Conservation (phyloP, 345 rosid species). For the Kandelia obovata region DNA sequence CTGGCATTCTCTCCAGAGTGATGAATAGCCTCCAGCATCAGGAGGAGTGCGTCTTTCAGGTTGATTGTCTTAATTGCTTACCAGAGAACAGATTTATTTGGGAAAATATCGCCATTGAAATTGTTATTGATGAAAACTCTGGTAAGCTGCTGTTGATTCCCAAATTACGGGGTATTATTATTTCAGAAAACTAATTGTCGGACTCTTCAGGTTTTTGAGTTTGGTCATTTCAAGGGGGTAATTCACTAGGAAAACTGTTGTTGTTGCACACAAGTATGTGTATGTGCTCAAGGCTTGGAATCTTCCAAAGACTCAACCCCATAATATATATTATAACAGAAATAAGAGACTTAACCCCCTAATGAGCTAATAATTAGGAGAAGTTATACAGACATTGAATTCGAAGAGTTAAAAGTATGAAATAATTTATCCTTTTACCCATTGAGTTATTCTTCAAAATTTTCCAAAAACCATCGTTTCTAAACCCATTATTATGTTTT, state of each 20-base stretch:
- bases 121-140: constrained; percentile 54
- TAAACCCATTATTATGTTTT: too few species aligned
- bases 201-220: constrained; percentile 50
- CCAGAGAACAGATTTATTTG: constrained; percentile 53
- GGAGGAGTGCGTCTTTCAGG: constrained; percentile 57
- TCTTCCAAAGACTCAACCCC: constrained; percentile 50
- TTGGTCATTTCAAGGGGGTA: constrained; percentile 58
- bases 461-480: too few species aligned
- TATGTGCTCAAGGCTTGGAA: constrained; percentile 43
- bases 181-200: constrained; percentile 53
- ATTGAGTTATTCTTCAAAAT: too few species aligned
- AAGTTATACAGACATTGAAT: too few species aligned
- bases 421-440: too few species aligned
- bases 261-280: constrained; percentile 41
- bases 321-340: too few species aligned
- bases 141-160: constrained; percentile 64
- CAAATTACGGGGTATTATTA: constrained; percentile 43
- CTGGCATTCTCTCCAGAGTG: constrained; percentile 43
- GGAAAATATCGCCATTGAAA: constrained; percentile 61
- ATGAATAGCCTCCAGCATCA: constrained; percentile 46
- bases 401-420: too few species aligned
- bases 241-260: constrained; percentile 63
- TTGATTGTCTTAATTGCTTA: constrained; percentile 42
- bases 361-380: too few species aligned
- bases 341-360: too few species aligned